These are phyloP conservation scores for Urochloa ruziziensis DNA, from an alignment of 176 grass and related monocot species.

Conservation along the genomic window DNA sequence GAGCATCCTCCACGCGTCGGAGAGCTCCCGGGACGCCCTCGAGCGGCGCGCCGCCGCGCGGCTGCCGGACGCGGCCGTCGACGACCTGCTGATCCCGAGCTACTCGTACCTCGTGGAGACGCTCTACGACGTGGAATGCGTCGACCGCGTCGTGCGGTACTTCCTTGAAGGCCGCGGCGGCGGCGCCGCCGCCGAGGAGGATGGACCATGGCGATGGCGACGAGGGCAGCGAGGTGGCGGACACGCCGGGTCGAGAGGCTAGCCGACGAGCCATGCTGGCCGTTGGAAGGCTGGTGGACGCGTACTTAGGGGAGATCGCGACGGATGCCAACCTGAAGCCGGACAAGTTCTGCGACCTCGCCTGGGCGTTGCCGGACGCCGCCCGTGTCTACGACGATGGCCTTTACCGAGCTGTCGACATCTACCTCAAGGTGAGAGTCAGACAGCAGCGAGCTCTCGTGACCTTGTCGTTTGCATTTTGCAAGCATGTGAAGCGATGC, in stretches of 20 bases:
- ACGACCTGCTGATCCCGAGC: slow-evolving; percentile 91
- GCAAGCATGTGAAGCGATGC: background rate
- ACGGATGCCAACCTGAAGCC: slow-evolving; percentile 85
- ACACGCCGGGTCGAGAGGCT: slow-evolving; percentile 31
- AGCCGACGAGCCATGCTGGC: slow-evolving; percentile 43
- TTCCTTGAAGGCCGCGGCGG: slow-evolving; percentile 63
- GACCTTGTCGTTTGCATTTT: background rate
- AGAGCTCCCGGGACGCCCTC: slow-evolving; percentile 55
- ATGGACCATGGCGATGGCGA: slow-evolving; percentile 22
- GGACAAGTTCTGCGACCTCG: slow-evolving; percentile 88
- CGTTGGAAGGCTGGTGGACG: slow-evolving; percentile 73
- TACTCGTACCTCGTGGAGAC: slow-evolving; percentile 95
- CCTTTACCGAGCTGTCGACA: slow-evolving; percentile 94
- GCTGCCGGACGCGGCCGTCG: slow-evolving; percentile 63
- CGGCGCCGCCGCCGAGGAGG: slow-evolving; percentile 10
- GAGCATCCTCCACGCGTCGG: slow-evolving; percentile 78
- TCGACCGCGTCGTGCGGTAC: slow-evolving; percentile 67
- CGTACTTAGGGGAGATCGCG: slow-evolving; percentile 86
- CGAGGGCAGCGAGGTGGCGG: slow-evolving; percentile 37
- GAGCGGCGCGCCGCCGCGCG: slow-evolving; percentile 77
- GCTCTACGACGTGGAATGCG: slow-evolving; percentile 96
- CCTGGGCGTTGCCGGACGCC: slow-evolving; percentile 77
- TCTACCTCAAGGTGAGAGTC: slow-evolving; percentile 96
- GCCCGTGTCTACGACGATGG: slow-evolving; percentile 86
- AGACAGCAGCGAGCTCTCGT: background rate